phyloP scores from a whole-genome alignment of 257 asterid species.

The Avicennia marina region DNA sequence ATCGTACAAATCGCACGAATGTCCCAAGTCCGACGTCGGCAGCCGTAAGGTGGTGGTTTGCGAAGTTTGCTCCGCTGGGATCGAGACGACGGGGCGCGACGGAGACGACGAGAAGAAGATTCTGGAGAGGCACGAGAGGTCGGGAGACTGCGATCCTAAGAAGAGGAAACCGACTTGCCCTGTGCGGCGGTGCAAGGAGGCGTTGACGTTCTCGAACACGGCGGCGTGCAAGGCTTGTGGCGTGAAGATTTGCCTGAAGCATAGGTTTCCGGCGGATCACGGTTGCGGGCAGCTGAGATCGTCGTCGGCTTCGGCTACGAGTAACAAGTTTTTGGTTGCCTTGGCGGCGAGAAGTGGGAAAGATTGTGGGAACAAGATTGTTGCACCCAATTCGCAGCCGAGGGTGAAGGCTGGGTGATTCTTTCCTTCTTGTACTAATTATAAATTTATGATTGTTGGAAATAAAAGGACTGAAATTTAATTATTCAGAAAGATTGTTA shows the following conservation, averaged over 20 bases:
- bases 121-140: conserved; percentile 53
- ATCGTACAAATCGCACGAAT: conserved; percentile 64
- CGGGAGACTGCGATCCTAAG: conserved; percentile 75
- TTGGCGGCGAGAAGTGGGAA: conserved; percentile 53
- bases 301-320: conserved; percentile 5
- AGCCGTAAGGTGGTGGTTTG: conserved; percentile 80
- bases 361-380: conserved; percentile 49
- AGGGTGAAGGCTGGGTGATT: conserved; percentile 44
- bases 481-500: too few species aligned
- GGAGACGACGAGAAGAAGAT: conserved; percentile 50
- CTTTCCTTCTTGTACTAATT: too few species aligned
- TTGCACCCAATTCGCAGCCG: conserved; percentile 28
- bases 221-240: conserved; percentile 60
- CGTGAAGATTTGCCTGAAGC: conserved; percentile 68
- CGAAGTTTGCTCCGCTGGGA: conserved; percentile 56
- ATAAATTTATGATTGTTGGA: too few species aligned
- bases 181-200: conserved; percentile 60
- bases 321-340: conserved; percentile 50
- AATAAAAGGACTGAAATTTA: too few species aligned
- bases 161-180: conserved; percentile 74
- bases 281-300: conserved; percentile 31
- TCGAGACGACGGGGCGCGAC: conserved; percentile 60
- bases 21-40: conserved; percentile 54
- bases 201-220: conserved; percentile 82
- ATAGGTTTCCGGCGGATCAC: conserved; percentile 82